Evolutionary conservation across 2,329 filamentous ascomycete genomes (phyloP).

Genomic region (Calonectria multiphialidica): DNA sequence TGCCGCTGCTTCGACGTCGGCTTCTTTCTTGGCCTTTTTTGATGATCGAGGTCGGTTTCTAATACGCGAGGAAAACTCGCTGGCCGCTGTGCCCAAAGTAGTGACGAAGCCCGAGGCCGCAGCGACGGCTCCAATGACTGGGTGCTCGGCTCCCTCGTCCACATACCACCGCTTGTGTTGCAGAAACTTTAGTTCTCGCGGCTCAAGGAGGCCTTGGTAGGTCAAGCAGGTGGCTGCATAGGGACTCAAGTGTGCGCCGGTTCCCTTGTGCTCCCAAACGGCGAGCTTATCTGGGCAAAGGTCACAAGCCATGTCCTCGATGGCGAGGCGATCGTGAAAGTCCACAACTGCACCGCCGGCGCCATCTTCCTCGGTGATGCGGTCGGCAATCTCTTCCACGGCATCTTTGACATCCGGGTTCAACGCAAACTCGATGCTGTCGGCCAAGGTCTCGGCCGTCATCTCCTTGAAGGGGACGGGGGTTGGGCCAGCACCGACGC

Average conservation of each 20-base stretch:
- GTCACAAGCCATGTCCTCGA: conserved; percentile 55
- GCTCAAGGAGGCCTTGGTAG: conserved; percentile 65
- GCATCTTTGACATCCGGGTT: conserved; percentile 58
- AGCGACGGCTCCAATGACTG: conserved; percentile 73
- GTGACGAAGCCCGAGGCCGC: conserved; percentile 74
- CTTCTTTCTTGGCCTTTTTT: neutral
- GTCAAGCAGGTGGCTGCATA: conserved; percentile 71
- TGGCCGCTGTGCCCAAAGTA: conserved; percentile 57
- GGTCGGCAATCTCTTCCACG: conserved; percentile 58
- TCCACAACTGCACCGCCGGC: conserved; percentile 64
- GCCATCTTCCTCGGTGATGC: conserved; percentile 67
- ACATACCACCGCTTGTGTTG: conserved; percentile 68
- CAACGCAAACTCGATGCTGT: conserved; percentile 65
- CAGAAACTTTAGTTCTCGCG: conserved; percentile 68
- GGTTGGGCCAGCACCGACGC: conserved; percentile 69
- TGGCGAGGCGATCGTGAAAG: conserved; percentile 60
- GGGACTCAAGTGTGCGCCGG: conserved; percentile 69
- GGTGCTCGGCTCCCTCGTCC: conserved; percentile 74
- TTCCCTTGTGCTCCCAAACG: conserved; percentile 69
- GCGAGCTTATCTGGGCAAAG: conserved; percentile 69
- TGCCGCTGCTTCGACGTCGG: neutral
- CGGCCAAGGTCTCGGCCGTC: conserved; percentile 66
- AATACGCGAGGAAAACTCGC: conserved; percentile 34
- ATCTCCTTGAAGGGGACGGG: conserved; percentile 70
- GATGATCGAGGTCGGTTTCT: conserved; percentile 14